These are phyloP conservation scores for Hemisphaericaspora lyxosophila DNA, from an alignment of 1,139 yeast genomes.

Conservation along the genomic window DNA sequence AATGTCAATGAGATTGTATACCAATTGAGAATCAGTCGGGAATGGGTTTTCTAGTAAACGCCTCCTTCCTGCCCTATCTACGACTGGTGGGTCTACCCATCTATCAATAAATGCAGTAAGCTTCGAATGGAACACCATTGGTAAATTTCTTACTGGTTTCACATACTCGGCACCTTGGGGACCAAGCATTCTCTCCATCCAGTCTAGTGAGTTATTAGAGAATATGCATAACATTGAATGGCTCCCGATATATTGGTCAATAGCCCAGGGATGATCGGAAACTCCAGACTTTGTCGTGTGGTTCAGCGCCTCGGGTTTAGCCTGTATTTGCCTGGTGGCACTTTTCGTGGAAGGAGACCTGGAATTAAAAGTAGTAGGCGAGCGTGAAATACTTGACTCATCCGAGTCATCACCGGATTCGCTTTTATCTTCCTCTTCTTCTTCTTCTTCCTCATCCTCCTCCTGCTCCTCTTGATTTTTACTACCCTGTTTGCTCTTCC, in stretches of 20 bases:
- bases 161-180: conserved; percentile 22
- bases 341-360: too few species aligned
- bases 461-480: not conserved
- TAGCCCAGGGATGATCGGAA: too few species aligned
- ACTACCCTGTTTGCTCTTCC: not conserved
- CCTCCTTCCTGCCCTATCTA: conserved; percentile 21
- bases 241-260: conserved; percentile 34
- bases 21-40: conserved; percentile 24
- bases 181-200: conserved; percentile 31
- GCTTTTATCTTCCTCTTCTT: conserved; percentile 6
- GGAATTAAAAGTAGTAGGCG: too few species aligned
- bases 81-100: conserved; percentile 37
- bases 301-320: too few species aligned
- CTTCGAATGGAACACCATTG: conserved; percentile 24
- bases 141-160: conserved; percentile 33
- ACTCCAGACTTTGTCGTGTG: too few species aligned
- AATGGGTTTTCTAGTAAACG: conserved; percentile 29
- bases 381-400: not conserved
- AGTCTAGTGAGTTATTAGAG: conserved; percentile 34
- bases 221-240: conserved; percentile 41
- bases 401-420: not conserved
- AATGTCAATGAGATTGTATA: conserved; percentile 23
- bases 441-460: conserved; percentile 2
- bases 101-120: conserved; percentile 22
- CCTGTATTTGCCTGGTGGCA: too few species aligned